Percentiles rank a stretch among this genome's conserved stretches.
phyloP scores from a whole-genome alignment of 495 filamentous ascomycete species.

The Parmelia sp. region DNA sequence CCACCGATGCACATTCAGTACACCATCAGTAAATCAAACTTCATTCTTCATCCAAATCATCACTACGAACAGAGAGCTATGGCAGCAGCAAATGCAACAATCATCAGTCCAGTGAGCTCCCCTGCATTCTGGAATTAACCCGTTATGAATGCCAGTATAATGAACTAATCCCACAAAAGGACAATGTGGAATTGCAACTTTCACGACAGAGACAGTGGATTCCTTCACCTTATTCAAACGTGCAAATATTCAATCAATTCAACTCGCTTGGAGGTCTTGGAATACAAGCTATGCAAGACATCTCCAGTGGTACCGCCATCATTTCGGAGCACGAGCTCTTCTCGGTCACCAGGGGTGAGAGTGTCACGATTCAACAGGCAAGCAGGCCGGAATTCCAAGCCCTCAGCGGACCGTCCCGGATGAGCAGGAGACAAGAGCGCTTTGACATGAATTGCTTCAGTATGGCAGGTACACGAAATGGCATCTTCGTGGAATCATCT shows the following conservation, averaged over 20 bases:
- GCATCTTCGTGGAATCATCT: conserved; percentile 5
- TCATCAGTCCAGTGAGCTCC: no score
- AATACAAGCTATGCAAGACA: not conserved
- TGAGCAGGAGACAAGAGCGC: not conserved
- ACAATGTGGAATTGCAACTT: not conserved
- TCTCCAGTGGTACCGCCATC: not conserved
- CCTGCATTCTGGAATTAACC: no score
- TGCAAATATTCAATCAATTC: not conserved
- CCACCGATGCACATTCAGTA: not conserved
- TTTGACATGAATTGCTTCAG: not conserved
- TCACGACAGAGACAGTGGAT: not conserved
- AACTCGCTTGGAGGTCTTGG: not conserved
- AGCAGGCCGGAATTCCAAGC: not conserved
- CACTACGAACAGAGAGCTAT: not conserved
- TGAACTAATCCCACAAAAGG: not conserved
- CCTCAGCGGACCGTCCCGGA: not conserved
- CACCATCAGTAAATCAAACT: not conserved
- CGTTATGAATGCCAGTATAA: no score
- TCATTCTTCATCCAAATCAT: not conserved
- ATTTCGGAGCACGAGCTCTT: not conserved
- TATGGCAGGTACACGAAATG: not conserved
- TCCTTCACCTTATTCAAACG: not conserved
- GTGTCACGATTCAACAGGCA: not conserved
- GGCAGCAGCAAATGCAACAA: no score
- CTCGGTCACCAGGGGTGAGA: not conserved